Evolutionary conservation across 2,329 filamentous ascomycete species (phyloP).

Genomic region (Paracoccidioides brasiliensis): DNA sequence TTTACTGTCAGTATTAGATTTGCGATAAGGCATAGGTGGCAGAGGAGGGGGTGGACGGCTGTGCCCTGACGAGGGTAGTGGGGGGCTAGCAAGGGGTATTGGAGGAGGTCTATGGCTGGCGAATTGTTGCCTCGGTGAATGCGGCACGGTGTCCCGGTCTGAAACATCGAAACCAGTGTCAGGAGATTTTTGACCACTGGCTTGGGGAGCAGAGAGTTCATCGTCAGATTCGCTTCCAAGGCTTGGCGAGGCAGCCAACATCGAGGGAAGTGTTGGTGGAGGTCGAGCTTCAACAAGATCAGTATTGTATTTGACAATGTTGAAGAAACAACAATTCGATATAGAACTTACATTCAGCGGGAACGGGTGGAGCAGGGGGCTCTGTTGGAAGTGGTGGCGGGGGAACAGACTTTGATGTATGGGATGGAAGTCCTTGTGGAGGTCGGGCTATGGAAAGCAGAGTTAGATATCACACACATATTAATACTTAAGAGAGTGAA

Average conservation of each 20-base stretch:
- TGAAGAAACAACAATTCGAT: background rate
- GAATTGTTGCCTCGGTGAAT: background rate
- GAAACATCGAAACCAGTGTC: constrained; percentile 13
- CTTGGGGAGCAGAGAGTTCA: constrained; percentile 49
- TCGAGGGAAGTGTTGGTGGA: constrained; percentile 41
- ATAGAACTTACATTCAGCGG: constrained; percentile 43
- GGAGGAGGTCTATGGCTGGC: constrained; percentile 31
- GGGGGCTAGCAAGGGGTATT: constrained; percentile 26
- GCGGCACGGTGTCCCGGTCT: background rate
- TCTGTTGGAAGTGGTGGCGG: constrained; percentile 24
- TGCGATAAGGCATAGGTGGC: constrained; percentile 41
- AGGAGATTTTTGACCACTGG: constrained; percentile 15
- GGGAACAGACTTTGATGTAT: constrained; percentile 27
- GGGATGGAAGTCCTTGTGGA: constrained; percentile 31
- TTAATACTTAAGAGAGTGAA: background rate
- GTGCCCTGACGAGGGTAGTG: constrained; percentile 36
- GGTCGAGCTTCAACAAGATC: constrained; percentile 42
- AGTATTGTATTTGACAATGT: background rate
- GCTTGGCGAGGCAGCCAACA: constrained; percentile 50
- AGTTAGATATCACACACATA: constrained; percentile 3
- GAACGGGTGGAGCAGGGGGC: constrained; percentile 23
- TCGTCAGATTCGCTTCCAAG: constrained; percentile 81
- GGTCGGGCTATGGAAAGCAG: constrained; percentile 28
- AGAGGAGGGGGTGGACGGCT: constrained; percentile 53
- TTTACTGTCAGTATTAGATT: constrained; percentile 46